A percentile compares a stretch with the other conserved stretches of the same genome.
These are phyloP conservation scores for Lomentospora prolificans DNA, from an alignment of 2,329 filamentous ascomycete genomes.

Conservation along the genomic window DNA sequence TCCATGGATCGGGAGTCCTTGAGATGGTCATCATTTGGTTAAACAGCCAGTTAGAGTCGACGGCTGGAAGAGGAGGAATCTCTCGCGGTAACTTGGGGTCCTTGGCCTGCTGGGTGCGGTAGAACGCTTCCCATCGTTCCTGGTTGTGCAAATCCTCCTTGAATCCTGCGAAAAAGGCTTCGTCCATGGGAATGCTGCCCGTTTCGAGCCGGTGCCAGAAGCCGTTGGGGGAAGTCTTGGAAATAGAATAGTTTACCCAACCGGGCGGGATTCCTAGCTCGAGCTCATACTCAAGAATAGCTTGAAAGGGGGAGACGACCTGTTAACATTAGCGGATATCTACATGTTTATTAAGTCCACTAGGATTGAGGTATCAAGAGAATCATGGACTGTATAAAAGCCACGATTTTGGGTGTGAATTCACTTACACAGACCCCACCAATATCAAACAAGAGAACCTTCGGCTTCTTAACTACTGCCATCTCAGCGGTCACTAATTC, in stretches of 20 bases:
- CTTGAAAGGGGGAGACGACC: conserved; percentile 87
- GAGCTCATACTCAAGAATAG: conserved; percentile 84
- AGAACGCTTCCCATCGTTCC: conserved; percentile 60
- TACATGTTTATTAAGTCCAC: no score
- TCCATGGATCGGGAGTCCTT: conserved; percentile 67
- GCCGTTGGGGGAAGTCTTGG: conserved; percentile 64
- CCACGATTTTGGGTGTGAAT: not conserved
- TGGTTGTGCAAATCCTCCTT: conserved; percentile 60
- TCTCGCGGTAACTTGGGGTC: conserved; percentile 27
- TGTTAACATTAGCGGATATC: no score
- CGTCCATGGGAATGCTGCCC: conserved; percentile 68
- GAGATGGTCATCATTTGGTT: conserved; percentile 81
- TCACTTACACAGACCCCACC: conserved; percentile 87
- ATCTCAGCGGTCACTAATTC: conserved; percentile 25
- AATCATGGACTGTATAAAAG: no score
- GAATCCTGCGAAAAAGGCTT: conserved; percentile 67
- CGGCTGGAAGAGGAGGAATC: conserved; percentile 54
- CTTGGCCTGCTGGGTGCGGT: conserved; percentile 32
- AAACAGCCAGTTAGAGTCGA: conserved; percentile 75
- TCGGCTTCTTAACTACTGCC: conserved; percentile 42
- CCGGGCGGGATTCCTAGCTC: conserved; percentile 67
- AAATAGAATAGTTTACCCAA: conserved; percentile 88
- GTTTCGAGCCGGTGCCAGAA: conserved; percentile 85
- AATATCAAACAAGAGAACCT: conserved; percentile 85
- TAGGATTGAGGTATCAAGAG: no score